These are phyloP conservation scores for Tagetes erecta DNA, from an alignment of 129 eudicot genomes.

Conservation along the genomic window DNA sequence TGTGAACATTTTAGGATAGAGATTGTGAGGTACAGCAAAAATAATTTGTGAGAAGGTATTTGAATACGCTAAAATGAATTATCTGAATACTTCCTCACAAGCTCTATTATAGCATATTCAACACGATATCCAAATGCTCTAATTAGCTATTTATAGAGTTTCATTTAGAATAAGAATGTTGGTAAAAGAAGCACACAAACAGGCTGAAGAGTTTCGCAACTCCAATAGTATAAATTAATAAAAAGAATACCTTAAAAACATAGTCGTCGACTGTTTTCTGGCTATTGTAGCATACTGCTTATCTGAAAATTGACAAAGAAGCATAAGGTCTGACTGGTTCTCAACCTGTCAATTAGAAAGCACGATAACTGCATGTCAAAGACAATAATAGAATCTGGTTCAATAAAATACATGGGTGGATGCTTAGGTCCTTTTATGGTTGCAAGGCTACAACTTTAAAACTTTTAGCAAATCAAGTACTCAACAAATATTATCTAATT, in stretches of 20 bases:
- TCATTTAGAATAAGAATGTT: constrained; percentile 9
- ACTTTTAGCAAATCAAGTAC: constrained; percentile 14
- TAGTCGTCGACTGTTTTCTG: constrained; percentile 56
- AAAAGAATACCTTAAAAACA: constrained; percentile 66
- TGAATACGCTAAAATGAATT: background rate
- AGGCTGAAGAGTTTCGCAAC: background rate
- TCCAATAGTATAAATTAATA: background rate
- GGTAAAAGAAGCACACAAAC: constrained; percentile 1
- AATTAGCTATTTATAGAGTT: background rate
- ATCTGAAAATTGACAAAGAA: constrained; percentile 68
- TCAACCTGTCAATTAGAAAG: constrained; percentile 64
- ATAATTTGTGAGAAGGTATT: constrained; percentile 4
- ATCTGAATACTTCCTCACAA: background rate
- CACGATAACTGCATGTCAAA: constrained; percentile 18
- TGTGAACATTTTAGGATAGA: constrained; percentile 23
- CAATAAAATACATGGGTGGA: constrained; percentile 4
- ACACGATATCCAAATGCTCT: constrained; percentile 1
- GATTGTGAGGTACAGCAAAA: background rate
- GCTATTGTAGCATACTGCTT: constrained; percentile 61
- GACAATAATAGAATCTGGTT: constrained; percentile 11
- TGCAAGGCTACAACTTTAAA: constrained; percentile 11
- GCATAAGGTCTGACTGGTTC: constrained; percentile 68
- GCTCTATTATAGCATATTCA: constrained; percentile 8
- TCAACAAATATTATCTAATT: constrained; percentile 13
- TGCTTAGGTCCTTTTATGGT: constrained; percentile 13